A percentile compares a stretch with the other conserved stretches of the same genome.
Conservation (phyloP, 2,329 filamentous ascomycete species). For the Decorospora gaudefroyi region DNA sequence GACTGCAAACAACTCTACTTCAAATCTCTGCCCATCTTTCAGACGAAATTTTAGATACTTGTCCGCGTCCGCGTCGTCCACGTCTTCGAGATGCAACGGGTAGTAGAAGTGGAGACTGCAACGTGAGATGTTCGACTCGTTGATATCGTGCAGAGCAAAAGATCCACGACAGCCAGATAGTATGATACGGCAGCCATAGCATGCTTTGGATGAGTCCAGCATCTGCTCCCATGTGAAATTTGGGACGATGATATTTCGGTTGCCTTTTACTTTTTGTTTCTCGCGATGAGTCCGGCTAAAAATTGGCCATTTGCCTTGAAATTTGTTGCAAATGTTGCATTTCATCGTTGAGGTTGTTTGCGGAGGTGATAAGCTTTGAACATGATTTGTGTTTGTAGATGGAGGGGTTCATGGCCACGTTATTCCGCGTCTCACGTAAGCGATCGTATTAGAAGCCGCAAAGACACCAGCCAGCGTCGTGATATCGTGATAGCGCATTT, state of each 20-base stretch:
- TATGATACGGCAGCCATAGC: background rate
- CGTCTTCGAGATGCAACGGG: background rate
- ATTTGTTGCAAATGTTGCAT: background rate
- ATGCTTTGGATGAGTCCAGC: background rate
- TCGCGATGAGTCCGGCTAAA: too few species aligned
- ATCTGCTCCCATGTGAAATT: background rate
- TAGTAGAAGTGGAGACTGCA: background rate
- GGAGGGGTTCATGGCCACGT: too few species aligned
- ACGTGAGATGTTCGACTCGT: background rate
- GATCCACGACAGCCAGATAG: background rate
- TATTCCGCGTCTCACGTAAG: too few species aligned
- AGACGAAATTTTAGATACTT: conserved; percentile 5
- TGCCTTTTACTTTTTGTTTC: too few species aligned
- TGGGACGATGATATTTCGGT: background rate
- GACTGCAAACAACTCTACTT: conserved; percentile 14
- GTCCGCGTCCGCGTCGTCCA: too few species aligned
- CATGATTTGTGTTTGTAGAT: too few species aligned
- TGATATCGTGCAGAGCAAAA: background rate
- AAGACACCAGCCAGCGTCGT: too few species aligned
- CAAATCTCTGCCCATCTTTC: conserved; percentile 1
- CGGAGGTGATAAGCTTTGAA: too few species aligned
- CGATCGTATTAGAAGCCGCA: too few species aligned
- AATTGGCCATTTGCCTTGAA: background rate
- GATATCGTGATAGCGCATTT: too few species aligned
- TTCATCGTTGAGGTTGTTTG: too few species aligned